Evolutionary conservation across 2,329 filamentous ascomycete genomes (phyloP).

Genomic region (Alternaria conjuncta): DNA sequence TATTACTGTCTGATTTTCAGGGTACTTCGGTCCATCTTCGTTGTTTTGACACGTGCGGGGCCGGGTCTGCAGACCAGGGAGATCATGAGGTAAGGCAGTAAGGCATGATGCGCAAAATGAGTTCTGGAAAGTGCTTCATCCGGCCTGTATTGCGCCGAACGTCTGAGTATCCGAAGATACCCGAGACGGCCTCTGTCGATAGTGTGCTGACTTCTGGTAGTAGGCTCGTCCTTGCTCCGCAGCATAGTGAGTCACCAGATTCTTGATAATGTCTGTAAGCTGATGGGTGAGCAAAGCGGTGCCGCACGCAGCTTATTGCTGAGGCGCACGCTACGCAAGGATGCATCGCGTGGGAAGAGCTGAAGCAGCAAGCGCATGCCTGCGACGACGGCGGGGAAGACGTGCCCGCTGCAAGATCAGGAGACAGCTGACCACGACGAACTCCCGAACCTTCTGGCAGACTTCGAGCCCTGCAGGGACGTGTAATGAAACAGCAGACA

Average conservation of each 20-base stretch:
- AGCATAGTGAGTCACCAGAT: neutral
- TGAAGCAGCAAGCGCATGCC: neutral
- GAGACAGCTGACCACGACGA: slow-evolving; percentile 7
- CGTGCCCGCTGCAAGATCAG: slow-evolving; percentile 1
- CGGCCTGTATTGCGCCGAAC: slow-evolving; percentile 1
- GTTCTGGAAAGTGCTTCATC: neutral
- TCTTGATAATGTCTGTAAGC: neutral
- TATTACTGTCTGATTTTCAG: slow-evolving; percentile 1
- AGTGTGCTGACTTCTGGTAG: neutral
- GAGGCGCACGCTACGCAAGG: neutral
- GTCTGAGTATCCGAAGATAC: neutral
- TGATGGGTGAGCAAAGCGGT: neutral
- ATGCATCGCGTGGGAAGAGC: neutral
- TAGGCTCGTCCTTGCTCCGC: neutral
- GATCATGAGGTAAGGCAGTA: neutral
- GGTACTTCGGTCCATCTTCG: neutral
- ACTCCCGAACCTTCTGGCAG: neutral
- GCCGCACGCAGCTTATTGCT: neutral
- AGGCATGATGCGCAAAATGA: neutral
- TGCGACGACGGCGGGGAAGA: slow-evolving; percentile 1
- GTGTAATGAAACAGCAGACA: slow-evolving; percentile 9
- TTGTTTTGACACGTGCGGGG: slow-evolving; percentile 6
- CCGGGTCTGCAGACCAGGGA: slow-evolving; percentile 1
- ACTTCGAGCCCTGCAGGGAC: neutral
- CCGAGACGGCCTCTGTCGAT: neutral